These are phyloP conservation scores for Suhomyces coccinellae DNA, from an alignment of 1,139 yeast genomes.

Conservation along the genomic window DNA sequence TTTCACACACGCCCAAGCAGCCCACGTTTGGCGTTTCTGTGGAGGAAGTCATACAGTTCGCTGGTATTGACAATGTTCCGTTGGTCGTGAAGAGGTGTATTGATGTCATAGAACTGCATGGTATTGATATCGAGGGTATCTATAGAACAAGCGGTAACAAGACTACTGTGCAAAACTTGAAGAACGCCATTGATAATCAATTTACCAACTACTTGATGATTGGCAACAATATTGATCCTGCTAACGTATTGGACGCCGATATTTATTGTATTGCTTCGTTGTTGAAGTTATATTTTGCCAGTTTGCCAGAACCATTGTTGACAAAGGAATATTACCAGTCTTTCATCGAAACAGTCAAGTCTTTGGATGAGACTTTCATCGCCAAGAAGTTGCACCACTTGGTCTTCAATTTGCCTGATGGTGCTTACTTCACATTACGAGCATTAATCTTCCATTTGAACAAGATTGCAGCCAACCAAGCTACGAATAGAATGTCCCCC, in stretches of 20 bases:
- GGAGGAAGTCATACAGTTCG: conserved; percentile 71
- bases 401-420: conserved; percentile 88
- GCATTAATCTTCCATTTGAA: conserved; percentile 82
- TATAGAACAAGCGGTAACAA: conserved; percentile 85
- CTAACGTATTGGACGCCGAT: conserved; percentile 63
- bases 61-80: conserved; percentile 86
- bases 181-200: conserved; percentile 72
- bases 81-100: conserved; percentile 88
- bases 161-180: conserved; percentile 68
- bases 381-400: conserved; percentile 81
- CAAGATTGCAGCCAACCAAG: conserved; percentile 65
- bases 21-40: conserved; percentile 82
- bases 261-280: conserved; percentile 73
- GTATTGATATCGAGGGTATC: conserved; percentile 83
- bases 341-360: conserved; percentile 72
- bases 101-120: conserved; percentile 79
- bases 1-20: conserved; percentile 32
- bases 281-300: conserved; percentile 64
- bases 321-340: conserved; percentile 57
- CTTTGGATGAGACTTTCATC: conserved; percentile 50
- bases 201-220: conserved; percentile 60
- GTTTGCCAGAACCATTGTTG: conserved; percentile 69
- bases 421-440: conserved; percentile 89
- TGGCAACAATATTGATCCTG: conserved; percentile 45
- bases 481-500: conserved; percentile 74